Percentiles rank a stretch among this genome's conserved stretches.
Evolutionary conservation across 148 eudicot species (phyloP).

Genomic region (Arctostaphylos glauca): DNA sequence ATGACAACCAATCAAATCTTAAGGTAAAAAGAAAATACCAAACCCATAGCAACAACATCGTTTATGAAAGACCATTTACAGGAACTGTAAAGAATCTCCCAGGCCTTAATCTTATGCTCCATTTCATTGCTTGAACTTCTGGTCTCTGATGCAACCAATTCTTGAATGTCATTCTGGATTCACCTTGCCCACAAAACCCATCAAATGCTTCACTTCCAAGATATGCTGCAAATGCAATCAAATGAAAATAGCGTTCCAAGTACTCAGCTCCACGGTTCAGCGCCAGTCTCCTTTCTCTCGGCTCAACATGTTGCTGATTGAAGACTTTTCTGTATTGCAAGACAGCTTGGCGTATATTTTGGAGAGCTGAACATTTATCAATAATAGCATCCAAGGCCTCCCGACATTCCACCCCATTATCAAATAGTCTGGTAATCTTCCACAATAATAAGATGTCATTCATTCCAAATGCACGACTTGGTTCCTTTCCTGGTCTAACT

Average conservation of each 20-base stretch:
- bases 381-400: conserved; percentile 90
- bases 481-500: conserved; percentile 34
- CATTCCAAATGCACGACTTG: conserved; percentile 71
- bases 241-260: conserved; percentile 89
- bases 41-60: conserved; percentile 5
- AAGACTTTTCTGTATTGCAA: conserved; percentile 69
- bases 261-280: conserved; percentile 94
- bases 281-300: conserved; percentile 86
- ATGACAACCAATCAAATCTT: conserved; percentile 18
- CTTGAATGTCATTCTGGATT: conserved; percentile 75
- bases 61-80: conserved; percentile 42
- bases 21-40: neutral
- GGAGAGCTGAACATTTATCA: conserved; percentile 94
- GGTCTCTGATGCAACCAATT: conserved; percentile 87
- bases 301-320: conserved; percentile 87
- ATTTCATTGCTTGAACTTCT: conserved; percentile 97
- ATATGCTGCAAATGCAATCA: conserved; percentile 95
- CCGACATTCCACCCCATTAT: conserved; percentile 92
- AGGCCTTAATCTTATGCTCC: conserved; percentile 93
- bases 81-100: conserved; percentile 94
- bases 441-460: conserved; percentile 86
- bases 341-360: conserved; percentile 93
- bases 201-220: conserved; percentile 96
- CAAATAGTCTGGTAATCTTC: conserved; percentile 96
- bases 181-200: conserved; percentile 80